Conservation (phyloP, 1,139 yeast species). For the Saccharomyces hybrid region DNA sequence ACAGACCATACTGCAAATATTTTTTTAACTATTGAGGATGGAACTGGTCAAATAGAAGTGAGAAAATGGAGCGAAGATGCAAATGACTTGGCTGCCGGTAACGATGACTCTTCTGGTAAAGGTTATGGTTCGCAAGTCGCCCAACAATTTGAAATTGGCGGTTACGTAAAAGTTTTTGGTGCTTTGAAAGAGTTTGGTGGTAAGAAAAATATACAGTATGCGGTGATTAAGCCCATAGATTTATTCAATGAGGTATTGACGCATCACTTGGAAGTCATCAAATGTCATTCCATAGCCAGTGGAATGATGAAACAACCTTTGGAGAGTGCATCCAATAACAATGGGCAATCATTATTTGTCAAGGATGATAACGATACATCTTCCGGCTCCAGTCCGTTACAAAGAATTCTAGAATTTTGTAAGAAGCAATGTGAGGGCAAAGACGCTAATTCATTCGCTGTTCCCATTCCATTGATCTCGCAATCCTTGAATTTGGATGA, state of each 20-base stretch:
- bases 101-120: slow-evolving; percentile 21
- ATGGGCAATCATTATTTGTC: slow-evolving; percentile 41
- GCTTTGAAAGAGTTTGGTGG: slow-evolving; percentile 64
- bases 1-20: slow-evolving; percentile 47
- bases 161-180: slow-evolving; percentile 67
- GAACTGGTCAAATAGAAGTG: slow-evolving; percentile 70
- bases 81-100: slow-evolving; percentile 32
- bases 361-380: slow-evolving; percentile 33
- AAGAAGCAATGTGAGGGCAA: slow-evolving; percentile 39
- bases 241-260: slow-evolving; percentile 73
- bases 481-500: slow-evolving; percentile 47
- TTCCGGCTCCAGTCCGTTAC: slow-evolving; percentile 31
- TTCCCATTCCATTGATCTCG: slow-evolving; percentile 54
- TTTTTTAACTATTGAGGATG: slow-evolving; percentile 66
- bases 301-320: slow-evolving; percentile 20
- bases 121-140: slow-evolving; percentile 31
- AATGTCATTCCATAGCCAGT: slow-evolving; percentile 45
- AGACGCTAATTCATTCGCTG: slow-evolving; percentile 63
- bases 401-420: slow-evolving; percentile 45
- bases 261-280: slow-evolving; percentile 68
- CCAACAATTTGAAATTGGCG: slow-evolving; percentile 34
- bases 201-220: slow-evolving; percentile 58
- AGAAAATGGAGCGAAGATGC: slow-evolving; percentile 61
- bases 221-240: slow-evolving; percentile 50
- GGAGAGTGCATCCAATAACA: slow-evolving; percentile 10